These are phyloP conservation scores for Bolboschoenus planiculmis DNA, from an alignment of 176 grass and related monocot species.

Conservation along the genomic window DNA sequence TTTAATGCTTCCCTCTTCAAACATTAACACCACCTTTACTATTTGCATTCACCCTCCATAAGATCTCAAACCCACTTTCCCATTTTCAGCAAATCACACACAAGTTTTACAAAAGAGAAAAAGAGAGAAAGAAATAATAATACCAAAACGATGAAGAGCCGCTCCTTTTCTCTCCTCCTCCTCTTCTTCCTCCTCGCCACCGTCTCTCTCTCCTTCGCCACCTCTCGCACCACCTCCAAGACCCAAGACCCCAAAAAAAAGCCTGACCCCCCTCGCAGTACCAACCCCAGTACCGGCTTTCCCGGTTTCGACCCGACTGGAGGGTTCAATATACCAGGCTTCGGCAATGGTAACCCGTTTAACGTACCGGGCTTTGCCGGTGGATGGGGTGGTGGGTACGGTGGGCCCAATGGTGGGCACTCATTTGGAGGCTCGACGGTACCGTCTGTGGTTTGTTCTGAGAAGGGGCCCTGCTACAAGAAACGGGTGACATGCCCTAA, in stretches of 20 bases:
- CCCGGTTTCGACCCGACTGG: conserved; percentile 37
- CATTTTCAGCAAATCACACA: neutral
- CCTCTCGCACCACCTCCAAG: conserved; percentile 24
- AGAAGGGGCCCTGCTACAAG: conserved; percentile 67
- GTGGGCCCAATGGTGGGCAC: conserved; percentile 22
- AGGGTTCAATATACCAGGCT: conserved; percentile 30
- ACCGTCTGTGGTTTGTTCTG: conserved; percentile 64
- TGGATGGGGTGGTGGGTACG: conserved; percentile 71
- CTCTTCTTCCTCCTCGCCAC: conserved; percentile 22
- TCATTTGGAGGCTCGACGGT: conserved; percentile 31
- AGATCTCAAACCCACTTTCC: neutral
- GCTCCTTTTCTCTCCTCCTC: conserved; percentile 20
- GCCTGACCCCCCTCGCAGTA: neutral
- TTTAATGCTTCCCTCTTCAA: conserved; percentile 29
- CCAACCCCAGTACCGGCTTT: conserved; percentile 26
- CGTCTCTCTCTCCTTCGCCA: neutral
- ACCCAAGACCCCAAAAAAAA: neutral
- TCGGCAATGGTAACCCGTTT: conserved; percentile 19
- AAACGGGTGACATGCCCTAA: conserved; percentile 70
- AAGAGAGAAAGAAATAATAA: neutral
- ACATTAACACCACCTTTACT: neutral
- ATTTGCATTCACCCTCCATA: neutral
- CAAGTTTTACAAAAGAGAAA: neutral
- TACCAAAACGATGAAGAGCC: conserved; percentile 31
- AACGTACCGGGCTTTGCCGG: conserved; percentile 46